These are phyloP conservation scores for Turnera subulata DNA, from an alignment of 345 rosid genomes.

Conservation along the genomic window DNA sequence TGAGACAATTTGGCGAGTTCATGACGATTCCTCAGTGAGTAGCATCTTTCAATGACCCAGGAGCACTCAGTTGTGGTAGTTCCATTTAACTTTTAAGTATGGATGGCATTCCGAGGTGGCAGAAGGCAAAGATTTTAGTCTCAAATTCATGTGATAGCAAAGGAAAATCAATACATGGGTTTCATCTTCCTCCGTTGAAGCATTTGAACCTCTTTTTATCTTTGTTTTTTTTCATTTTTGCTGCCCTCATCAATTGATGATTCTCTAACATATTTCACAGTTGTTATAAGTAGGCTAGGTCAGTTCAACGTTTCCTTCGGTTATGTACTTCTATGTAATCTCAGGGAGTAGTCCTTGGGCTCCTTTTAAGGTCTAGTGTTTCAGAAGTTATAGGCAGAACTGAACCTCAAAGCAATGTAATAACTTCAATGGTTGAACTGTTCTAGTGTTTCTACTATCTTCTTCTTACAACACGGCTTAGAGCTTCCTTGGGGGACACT, in stretches of 20 bases:
- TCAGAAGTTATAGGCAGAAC: no score
- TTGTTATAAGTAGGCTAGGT: background rate
- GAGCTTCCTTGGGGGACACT: no score
- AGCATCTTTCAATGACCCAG: conserved; percentile 16
- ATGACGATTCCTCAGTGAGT: conserved; percentile 88
- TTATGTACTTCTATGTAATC: no score
- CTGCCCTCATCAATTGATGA: background rate
- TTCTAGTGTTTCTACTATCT: no score
- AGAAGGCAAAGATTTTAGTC: background rate
- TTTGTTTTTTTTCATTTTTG: background rate
- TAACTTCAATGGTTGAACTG: no score
- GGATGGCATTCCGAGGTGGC: background rate
- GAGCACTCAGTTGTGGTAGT: background rate
- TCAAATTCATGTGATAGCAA: background rate
- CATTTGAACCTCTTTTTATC: background rate
- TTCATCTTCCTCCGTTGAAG: background rate
- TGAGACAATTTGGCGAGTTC: conserved; percentile 94
- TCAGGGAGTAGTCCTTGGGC: no score
- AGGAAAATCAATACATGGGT: background rate
- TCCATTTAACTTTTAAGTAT: background rate
- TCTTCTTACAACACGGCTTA: no score
- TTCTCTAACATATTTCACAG: background rate
- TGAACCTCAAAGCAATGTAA: no score
- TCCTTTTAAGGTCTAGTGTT: no score
- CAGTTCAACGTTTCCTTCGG: no score